phyloP scores from a whole-genome alignment of 2,329 filamentous ascomycete genomes.

The Colletotrichum sp. region DNA sequence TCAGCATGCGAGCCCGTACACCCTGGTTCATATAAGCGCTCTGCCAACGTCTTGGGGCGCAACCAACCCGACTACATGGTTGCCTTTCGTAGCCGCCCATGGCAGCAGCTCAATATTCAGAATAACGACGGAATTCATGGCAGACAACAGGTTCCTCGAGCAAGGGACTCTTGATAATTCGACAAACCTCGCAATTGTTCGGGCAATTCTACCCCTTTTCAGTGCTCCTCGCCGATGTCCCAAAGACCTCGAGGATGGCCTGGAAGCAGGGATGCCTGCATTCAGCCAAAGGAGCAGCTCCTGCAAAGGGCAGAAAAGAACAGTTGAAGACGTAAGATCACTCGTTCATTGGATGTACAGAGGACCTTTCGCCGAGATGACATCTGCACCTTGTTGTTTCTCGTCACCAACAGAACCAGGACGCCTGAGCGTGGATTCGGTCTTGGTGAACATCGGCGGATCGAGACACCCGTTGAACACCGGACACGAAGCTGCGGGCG shows the following conservation, averaged over 20 bases:
- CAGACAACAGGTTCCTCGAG: neutral
- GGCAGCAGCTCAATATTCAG: neutral
- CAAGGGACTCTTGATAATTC: neutral
- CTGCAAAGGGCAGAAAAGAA: neutral
- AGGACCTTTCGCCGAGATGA: conserved; percentile 10
- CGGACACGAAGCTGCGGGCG: neutral
- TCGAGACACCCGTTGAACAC: conserved; percentile 5
- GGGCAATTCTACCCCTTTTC: neutral
- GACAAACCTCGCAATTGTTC: neutral
- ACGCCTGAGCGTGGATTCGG: neutral
- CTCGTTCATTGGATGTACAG: neutral
- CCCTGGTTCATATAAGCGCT: conserved; percentile 17
- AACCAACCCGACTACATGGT: conserved; percentile 6
- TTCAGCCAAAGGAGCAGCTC: neutral
- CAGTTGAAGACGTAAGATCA: neutral
- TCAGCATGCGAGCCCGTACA: neutral
- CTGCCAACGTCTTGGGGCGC: neutral
- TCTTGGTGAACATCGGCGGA: conserved; percentile 6
- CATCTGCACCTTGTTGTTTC: conserved; percentile 15
- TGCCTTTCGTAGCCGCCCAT: conserved; percentile 14
- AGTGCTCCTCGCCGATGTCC: neutral
- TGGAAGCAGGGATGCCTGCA: neutral
- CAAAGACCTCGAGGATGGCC: neutral
- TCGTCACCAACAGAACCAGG: conserved; percentile 18
- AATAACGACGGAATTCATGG: neutral